Conservation (phyloP, 2,329 filamentous ascomycete species). For the Colletotrichum sidae region DNA sequence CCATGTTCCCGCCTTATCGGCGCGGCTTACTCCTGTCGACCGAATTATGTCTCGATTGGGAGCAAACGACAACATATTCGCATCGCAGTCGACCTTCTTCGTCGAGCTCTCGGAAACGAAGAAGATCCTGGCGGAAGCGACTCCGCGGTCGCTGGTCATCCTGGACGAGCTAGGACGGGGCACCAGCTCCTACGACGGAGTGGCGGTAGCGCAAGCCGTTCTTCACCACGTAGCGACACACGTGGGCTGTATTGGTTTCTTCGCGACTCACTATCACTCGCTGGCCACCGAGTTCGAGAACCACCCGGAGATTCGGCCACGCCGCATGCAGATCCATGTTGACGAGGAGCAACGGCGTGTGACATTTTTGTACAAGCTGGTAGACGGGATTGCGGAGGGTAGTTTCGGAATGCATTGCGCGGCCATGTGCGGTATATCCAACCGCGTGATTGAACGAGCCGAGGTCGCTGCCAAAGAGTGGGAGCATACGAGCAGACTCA, state of each 20-base stretch:
- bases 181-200: conserved; percentile 94
- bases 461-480: conserved; percentile 91
- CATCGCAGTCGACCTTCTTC: conserved; percentile 97
- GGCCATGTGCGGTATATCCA: conserved; percentile 94
- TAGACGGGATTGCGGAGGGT: conserved; percentile 92
- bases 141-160: conserved; percentile 93
- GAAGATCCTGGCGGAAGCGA: conserved; percentile 96
- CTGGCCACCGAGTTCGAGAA: conserved; percentile 89
- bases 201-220: conserved; percentile 95
- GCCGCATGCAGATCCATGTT: conserved; percentile 94
- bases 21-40: conserved; percentile 89
- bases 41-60: conserved; percentile 98
- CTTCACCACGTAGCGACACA: conserved; percentile 96
- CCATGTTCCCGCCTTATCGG: conserved; percentile 85
- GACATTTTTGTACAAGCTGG: conserved; percentile 96
- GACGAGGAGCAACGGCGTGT: conserved; percentile 86
- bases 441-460: conserved; percentile 84
- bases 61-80: conserved; percentile 99
- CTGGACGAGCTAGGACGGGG: conserved; percentile 96
- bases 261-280: conserved; percentile 97
- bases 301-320: conserved; percentile 88
- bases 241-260: conserved; percentile 94
- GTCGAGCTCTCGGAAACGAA: conserved; percentile 97
- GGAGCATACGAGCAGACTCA: conserved; percentile 93
- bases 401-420: conserved; percentile 99